phyloP scores from a whole-genome alignment of 2,329 filamentous ascomycete species.

The Aureobasidium sp. region DNA sequence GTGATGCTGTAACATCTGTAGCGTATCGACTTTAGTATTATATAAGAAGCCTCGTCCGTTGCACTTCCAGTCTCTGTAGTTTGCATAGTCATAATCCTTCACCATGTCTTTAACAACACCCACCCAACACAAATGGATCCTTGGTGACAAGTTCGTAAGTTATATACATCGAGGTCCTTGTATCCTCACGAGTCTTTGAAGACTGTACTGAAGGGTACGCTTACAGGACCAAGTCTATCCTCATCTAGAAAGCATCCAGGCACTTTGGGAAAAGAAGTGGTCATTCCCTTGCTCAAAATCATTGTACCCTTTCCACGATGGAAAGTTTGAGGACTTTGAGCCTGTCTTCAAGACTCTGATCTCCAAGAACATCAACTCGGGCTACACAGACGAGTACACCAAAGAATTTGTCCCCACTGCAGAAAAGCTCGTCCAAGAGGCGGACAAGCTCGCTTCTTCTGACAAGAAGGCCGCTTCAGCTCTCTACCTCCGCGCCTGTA shows the following conservation, averaged over 20 bases:
- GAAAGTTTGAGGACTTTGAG: slow-evolving; percentile 33
- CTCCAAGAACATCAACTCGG: slow-evolving; percentile 32
- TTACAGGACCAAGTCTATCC: slow-evolving; percentile 44
- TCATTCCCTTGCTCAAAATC: slow-evolving; percentile 28
- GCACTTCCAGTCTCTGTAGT: no score
- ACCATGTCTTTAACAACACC: slow-evolving; percentile 15
- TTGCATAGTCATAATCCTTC: not conserved
- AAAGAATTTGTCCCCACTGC: slow-evolving; percentile 31
- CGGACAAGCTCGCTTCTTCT: slow-evolving; percentile 22
- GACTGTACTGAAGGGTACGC: no score
- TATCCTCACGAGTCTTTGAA: no score
- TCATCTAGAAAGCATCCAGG: slow-evolving; percentile 54
- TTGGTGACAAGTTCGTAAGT: slow-evolving; percentile 44
- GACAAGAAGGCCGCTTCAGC: slow-evolving; percentile 27
- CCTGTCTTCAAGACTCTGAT: slow-evolving; percentile 33
- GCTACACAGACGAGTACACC: slow-evolving; percentile 33
- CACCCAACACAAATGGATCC: slow-evolving; percentile 26
- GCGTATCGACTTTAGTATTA: not conserved
- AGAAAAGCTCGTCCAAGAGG: slow-evolving; percentile 27
- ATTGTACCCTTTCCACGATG: slow-evolving; percentile 31
- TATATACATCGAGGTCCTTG: no score
- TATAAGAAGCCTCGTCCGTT: no score
- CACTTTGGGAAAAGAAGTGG: slow-evolving; percentile 40
- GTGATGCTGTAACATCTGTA: not conserved
- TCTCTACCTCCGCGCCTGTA: slow-evolving; percentile 31